Percentiles rank a stretch among this genome's conserved stretches.
These are phyloP conservation scores for Apiotrichum porosum DNA, from an alignment of 1,284 basidiomycete species.

Conservation along the genomic window DNA sequence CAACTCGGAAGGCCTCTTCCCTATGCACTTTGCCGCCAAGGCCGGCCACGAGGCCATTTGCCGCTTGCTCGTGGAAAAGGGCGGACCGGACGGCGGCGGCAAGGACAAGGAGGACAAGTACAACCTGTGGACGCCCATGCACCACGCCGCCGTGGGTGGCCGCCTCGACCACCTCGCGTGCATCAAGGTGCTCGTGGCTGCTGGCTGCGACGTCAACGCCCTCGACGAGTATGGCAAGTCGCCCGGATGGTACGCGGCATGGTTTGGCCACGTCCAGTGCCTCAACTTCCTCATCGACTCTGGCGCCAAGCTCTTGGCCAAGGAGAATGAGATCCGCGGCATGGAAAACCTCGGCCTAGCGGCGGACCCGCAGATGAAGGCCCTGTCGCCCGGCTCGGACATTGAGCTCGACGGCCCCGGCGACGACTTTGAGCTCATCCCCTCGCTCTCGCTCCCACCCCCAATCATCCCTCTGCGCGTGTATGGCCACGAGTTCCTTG, in stretches of 20 bases:
- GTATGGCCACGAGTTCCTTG: conserved; percentile 57
- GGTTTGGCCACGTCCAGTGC: conserved; percentile 87
- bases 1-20: conserved; percentile 92
- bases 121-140: conserved; percentile 96
- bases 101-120: conserved; percentile 93
- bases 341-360: conserved; percentile 45
- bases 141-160: conserved; percentile 90
- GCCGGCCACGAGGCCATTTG: conserved; percentile 86
- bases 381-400: conserved; percentile 53
- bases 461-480: conserved; percentile 80
- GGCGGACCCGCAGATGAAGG: conserved; percentile 45
- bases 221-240: conserved; percentile 81
- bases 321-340: conserved; percentile 28
- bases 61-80: conserved; percentile 65
- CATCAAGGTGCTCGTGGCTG: conserved; percentile 70
- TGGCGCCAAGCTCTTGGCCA: conserved; percentile 43
- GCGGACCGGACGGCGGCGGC: conserved; percentile 52
- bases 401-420: conserved; percentile 55
- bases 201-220: conserved; percentile 68
- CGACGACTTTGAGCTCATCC: conserved; percentile 72
- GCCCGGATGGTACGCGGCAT: conserved; percentile 91
- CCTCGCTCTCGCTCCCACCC: conserved; percentile 87
- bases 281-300: conserved; percentile 67
- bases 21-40: conserved; percentile 95
- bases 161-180: conserved; percentile 58